Percentiles rank a stretch among this genome's conserved stretches.
Conservation (phyloP, 768 basidiomycete genomes). For the Lactarius indigo region DNA sequence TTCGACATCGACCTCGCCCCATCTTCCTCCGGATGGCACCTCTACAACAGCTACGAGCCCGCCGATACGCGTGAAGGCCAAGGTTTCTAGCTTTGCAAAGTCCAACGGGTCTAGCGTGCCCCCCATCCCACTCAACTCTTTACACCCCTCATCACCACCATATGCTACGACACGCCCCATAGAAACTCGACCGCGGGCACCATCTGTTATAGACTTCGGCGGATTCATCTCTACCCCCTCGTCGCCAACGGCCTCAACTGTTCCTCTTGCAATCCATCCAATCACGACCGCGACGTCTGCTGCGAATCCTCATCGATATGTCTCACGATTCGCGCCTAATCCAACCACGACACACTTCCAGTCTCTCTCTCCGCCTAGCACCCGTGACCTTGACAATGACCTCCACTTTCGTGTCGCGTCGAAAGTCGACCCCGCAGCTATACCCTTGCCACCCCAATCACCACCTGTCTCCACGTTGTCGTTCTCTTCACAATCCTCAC, state of each 20-base stretch:
- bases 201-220: conserved; percentile 34
- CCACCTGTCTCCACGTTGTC: conserved; percentile 71
- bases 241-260: conserved; percentile 20
- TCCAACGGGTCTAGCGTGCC: conserved; percentile 22
- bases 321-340: conserved; percentile 9
- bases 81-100: conserved; percentile 51
- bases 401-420: conserved; percentile 31
- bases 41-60: conserved; percentile 22
- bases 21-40: conserved; percentile 25
- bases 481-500: conserved; percentile 64
- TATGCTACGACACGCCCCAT: conserved; percentile 23
- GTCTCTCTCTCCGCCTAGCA: conserved; percentile 26
- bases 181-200: conserved; percentile 28
- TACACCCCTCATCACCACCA: conserved; percentile 17
- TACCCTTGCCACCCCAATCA: conserved; percentile 66
- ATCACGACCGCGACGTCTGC: conserved; percentile 54
- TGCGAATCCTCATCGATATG: conserved; percentile 53
- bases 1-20: conserved; percentile 25
- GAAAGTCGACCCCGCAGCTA: conserved; percentile 52
- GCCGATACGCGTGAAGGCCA: conserved; percentile 52
- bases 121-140: conserved; percentile 6
- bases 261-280: conserved; percentile 37
- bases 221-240: conserved; percentile 25
- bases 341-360: conserved; percentile 23
- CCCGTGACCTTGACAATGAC: conserved; percentile 32